These are phyloP conservation scores for Sideroxylon spinosum DNA, from an alignment of 179 eudicot species.

Conservation along the genomic window DNA sequence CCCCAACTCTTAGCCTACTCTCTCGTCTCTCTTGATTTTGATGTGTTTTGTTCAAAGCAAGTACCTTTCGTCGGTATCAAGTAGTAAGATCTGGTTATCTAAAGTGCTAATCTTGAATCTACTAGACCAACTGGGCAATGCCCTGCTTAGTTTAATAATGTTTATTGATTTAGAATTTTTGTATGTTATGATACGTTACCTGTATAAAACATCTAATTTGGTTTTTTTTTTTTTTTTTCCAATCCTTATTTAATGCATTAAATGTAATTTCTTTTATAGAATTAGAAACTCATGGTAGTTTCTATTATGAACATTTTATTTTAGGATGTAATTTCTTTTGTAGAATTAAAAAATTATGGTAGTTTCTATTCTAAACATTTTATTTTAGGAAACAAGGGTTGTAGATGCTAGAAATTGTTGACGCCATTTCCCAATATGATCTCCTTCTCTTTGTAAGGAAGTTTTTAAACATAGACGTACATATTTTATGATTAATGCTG, in stretches of 20 bases:
- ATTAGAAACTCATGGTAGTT: neutral
- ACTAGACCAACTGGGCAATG: neutral
- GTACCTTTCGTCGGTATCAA: neutral
- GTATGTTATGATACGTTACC: neutral
- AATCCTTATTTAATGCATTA: neutral
- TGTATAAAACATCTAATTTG: neutral
- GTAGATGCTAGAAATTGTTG: neutral
- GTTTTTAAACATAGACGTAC: neutral
- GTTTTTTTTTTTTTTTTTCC: neutral
- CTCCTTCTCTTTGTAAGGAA: neutral
- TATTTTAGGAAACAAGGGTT: neutral
- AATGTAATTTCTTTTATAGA: neutral
- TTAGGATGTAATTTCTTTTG: neutral
- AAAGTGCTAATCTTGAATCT: neutral
- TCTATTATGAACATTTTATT: neutral
- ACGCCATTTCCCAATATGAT: neutral
- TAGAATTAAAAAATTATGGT: neutral
- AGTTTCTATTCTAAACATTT: neutral
- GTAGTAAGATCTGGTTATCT: neutral
- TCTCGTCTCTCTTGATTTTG: neutral
- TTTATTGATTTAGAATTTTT: neutral
- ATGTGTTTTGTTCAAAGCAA: neutral
- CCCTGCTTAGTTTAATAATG: neutral
- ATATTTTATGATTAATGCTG: neutral
- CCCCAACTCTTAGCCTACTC: too few species aligned